Evolutionary conservation across 2,329 filamentous ascomycete genomes (phyloP), one percentile per base, ranked within the genome.

Genomic region (Thielaviopsis ethacetica): DNA sequence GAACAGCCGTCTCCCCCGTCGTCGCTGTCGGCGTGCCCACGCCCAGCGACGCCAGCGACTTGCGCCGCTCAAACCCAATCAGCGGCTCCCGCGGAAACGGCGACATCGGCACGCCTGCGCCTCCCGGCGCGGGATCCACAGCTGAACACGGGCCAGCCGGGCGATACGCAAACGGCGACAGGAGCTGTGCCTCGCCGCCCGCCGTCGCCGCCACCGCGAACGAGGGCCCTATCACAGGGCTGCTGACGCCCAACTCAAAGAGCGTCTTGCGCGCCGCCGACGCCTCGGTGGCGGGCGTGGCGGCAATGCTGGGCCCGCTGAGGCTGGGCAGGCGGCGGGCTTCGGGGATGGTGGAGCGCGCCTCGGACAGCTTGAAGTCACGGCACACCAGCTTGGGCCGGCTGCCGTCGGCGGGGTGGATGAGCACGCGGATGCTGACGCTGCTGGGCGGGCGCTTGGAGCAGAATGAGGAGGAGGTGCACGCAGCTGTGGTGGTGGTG

Each of bases 381-480:
- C 77, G 72, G 62, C 74, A 71, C 19, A 83, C 69, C 0, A 75
- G 63, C 62, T 80, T 74, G 1, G 77, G 70, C 54, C 72, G 68
- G 1, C 73, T 71, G 4, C 69, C 66, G 19, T 66, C 65, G 41
- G 67, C 68, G 17, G 77, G 75, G 5, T 71, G 63, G 9, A 80
- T 70, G 15, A 72, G 68, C 2, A 74, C 75, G 17, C 74, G 71
- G 54, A 79, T 44, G 47, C 54, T 6, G 15, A 61, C 54, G 17
- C 55, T 53, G 47, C 30, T 7, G 7, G 54, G 26, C 1, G 27
- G 3, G 7, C 52, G n/a, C 10, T 9, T 22, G 6, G 24, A 21
- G 19, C 26, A 19, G 5, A 34, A 38, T 6, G 27, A 2, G n/a
- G 53, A 38, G 6, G 30, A 19, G 51, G 6, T 26, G 24, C 24